Evolutionary conservation across 78 protist species (phyloP).

Genomic region (Dictyostelium discoideum): DNA sequence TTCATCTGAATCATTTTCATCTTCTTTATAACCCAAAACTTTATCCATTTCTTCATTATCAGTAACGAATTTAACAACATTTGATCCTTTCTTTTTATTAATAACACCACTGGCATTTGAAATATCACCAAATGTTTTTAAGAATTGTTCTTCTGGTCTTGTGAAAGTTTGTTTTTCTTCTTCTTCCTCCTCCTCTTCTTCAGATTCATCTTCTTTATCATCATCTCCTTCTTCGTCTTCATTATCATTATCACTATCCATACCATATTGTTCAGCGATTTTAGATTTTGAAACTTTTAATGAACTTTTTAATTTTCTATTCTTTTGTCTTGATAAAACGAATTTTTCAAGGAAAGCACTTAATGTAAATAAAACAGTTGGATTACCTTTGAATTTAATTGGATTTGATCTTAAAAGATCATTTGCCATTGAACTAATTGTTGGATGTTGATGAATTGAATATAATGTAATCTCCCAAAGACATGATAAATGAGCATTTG

Average conservation of each 20-base stretch:
- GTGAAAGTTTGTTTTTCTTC: background rate
- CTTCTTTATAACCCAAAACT: conserved; percentile 26
- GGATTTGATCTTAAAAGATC: conserved; percentile 7
- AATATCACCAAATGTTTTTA: background rate
- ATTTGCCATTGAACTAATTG: conserved; percentile 44
- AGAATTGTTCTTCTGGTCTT: conserved; percentile 35
- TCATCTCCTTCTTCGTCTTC: background rate
- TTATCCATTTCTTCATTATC: conserved; percentile 50
- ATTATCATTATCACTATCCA: background rate
- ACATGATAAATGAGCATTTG: conserved; percentile 69
- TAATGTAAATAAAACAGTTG: conserved; percentile 73
- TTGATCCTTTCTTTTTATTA: background rate
- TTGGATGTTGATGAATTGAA: conserved; percentile 84
- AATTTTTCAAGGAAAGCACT: conserved; percentile 69
- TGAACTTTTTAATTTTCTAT: background rate
- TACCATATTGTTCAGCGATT: background rate
- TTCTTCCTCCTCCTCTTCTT: background rate
- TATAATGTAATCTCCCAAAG: conserved; percentile 74
- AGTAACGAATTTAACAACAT: background rate
- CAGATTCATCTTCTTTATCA: background rate
- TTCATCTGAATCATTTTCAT: background rate
- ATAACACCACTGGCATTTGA: background rate
- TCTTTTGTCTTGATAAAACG: conserved; percentile 66
- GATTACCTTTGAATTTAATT: conserved; percentile 73
- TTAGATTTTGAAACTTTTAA: conserved; percentile 30